Evolutionary conservation across 345 rosid genomes (phyloP).

Genomic region (Raphanus sativus): DNA sequence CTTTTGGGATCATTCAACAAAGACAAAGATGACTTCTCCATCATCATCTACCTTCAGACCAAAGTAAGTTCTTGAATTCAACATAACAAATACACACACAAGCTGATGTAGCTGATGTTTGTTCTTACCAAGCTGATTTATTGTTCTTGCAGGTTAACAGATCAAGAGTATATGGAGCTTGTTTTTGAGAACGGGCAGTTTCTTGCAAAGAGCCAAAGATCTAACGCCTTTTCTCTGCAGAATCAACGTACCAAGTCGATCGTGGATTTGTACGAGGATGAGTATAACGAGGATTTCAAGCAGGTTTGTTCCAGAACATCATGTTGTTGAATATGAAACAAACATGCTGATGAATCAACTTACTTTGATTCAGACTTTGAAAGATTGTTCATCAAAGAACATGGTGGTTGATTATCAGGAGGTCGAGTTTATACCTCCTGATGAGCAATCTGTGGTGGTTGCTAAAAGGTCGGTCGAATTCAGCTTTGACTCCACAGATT

Average conservation of each 20-base stretch:
- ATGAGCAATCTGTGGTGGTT: slow-evolving; percentile 35
- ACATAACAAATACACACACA: background rate
- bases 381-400: slow-evolving; percentile 16
- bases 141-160: slow-evolving; percentile 29
- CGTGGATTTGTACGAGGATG: slow-evolving; percentile 33
- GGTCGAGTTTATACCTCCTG: slow-evolving; percentile 34
- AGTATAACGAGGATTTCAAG: slow-evolving; percentile 36
- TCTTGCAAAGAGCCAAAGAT: slow-evolving; percentile 31
- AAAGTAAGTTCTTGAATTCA: slow-evolving; percentile 29
- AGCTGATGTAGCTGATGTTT: background rate
- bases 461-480: background rate
- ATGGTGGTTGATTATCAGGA: background rate
- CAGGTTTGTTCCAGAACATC: slow-evolving; percentile 23
- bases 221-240: slow-evolving; percentile 8
- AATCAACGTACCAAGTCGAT: slow-evolving; percentile 31
- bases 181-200: slow-evolving; percentile 39
- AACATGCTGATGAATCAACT: background rate
- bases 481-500: slow-evolving; percentile 4
- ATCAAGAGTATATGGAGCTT: slow-evolving; percentile 36
- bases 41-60: background rate
- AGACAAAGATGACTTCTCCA: slow-evolving; percentile 1
- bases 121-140: slow-evolving; percentile 29
- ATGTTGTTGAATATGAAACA: background rate
- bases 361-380: slow-evolving; percentile 5
- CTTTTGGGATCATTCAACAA: background rate